Evolutionary conservation across 345 rosid species (phyloP).

Genomic region (Cardiospermum halicacabum): DNA sequence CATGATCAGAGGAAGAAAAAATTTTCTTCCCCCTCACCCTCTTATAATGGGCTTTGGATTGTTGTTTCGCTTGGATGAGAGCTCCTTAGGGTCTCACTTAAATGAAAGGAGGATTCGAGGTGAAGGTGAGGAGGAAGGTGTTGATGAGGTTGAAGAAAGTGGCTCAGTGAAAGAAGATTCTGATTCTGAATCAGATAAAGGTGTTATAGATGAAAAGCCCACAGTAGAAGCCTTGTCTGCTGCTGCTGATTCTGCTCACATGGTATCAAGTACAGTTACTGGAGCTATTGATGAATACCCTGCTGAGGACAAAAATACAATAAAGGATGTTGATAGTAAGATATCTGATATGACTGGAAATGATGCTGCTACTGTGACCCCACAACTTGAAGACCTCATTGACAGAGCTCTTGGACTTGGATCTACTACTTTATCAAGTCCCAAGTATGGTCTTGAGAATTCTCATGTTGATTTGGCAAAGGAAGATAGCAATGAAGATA

Average conservation of each 20-base stretch:
- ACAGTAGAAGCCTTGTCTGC: conserved; percentile 1
- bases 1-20: conserved; percentile 98
- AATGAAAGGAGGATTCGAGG: conserved; percentile 97
- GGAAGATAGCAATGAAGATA: conserved; percentile 41
- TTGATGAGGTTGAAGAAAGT: conserved; percentile 56
- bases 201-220: conserved; percentile 28
- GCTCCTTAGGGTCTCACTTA: conserved; percentile 94
- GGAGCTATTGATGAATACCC: conserved; percentile 27
- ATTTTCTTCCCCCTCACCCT: conserved; percentile 96
- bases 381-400: conserved; percentile 84
- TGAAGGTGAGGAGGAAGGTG: conserved; percentile 93
- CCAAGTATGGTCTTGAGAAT: conserved; percentile 36
- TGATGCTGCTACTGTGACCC: conserved; percentile 43
- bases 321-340: conserved; percentile 22
- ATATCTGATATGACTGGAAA: conserved; percentile 33
- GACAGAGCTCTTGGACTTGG: conserved; percentile 96
- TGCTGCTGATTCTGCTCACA: conserved; percentile 3
- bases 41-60: conserved; percentile 98
- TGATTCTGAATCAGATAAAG: conserved; percentile 62
- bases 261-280: conserved; percentile 9
- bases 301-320: conserved; percentile 18
- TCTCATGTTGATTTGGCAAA: conserved; percentile 36
- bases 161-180: conserved; percentile 35
- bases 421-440: conserved; percentile 41
- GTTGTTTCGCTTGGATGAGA: conserved; percentile 95